Percentiles rank a stretch among this genome's conserved stretches.
phyloP scores from a whole-genome alignment of 2,329 filamentous ascomycete species.

The Pseudogymnoascus sp. region DNA sequence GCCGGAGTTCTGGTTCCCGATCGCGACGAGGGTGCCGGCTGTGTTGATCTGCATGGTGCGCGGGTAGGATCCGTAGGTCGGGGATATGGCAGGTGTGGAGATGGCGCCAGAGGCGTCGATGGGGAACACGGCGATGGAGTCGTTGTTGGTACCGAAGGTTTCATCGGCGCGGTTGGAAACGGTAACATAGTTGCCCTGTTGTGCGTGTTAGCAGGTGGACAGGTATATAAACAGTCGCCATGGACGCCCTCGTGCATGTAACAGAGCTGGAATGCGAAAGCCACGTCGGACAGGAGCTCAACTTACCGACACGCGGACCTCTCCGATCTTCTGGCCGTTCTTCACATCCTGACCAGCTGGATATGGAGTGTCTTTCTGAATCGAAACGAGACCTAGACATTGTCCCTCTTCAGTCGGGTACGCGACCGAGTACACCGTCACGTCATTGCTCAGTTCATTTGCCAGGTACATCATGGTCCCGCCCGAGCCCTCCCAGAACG shows the following conservation, averaged over 20 bases:
- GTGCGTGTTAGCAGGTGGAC: background rate
- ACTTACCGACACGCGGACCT: slow-evolving; percentile 36
- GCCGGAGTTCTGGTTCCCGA: slow-evolving; percentile 34
- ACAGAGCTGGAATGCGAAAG: background rate
- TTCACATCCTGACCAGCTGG: slow-evolving; percentile 35
- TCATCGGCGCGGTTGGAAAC: slow-evolving; percentile 54
- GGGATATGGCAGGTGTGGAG: slow-evolving; percentile 32
- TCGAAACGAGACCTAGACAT: slow-evolving; percentile 38
- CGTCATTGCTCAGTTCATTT: slow-evolving; percentile 37
- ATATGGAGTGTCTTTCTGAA: slow-evolving; percentile 40
- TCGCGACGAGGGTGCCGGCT: slow-evolving; percentile 34
- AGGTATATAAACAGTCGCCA: background rate
- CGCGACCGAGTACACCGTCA: slow-evolving; percentile 31
- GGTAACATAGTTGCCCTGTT: slow-evolving; percentile 46
- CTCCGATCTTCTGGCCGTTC: slow-evolving; percentile 42
- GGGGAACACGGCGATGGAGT: slow-evolving; percentile 35
- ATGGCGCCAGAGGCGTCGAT: slow-evolving; percentile 30
- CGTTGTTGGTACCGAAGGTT: slow-evolving; percentile 40
- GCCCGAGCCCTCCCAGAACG: slow-evolving; percentile 33
- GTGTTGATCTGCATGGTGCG: slow-evolving; percentile 37
- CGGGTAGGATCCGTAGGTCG: slow-evolving; percentile 36
- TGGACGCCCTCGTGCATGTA: background rate
- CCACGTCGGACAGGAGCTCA: background rate
- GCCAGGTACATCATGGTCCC: slow-evolving; percentile 34
- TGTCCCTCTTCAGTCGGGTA: slow-evolving; percentile 26